phyloP scores from a whole-genome alignment of 2,329 filamentous ascomycete species.

The Lecanicillium sp. region DNA sequence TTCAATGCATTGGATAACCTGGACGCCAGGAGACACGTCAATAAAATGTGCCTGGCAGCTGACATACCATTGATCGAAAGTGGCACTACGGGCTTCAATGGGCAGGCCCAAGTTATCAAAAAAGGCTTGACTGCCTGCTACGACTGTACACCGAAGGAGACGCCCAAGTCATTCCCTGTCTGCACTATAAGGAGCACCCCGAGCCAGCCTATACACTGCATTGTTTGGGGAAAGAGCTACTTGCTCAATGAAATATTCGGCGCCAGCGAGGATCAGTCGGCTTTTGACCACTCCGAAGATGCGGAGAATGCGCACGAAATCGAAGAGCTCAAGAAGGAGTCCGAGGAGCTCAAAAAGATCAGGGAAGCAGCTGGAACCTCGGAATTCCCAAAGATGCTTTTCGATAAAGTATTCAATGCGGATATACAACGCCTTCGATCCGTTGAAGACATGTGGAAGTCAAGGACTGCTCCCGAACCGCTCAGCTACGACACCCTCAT shows the following conservation, averaged over 20 bases:
- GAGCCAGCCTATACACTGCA: slow-evolving; percentile 95
- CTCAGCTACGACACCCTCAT: slow-evolving; percentile 61
- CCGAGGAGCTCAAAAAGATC: slow-evolving; percentile 75
- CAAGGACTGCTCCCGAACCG: slow-evolving; percentile 63
- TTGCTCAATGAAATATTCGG: slow-evolving; percentile 93
- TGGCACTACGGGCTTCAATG: slow-evolving; percentile 95
- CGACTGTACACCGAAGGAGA: slow-evolving; percentile 84
- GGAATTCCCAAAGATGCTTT: slow-evolving; percentile 71
- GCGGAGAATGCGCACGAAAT: slow-evolving; percentile 82
- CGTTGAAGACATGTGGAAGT: slow-evolving; percentile 97
- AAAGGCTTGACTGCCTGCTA: slow-evolving; percentile 92
- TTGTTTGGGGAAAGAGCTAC: slow-evolving; percentile 98
- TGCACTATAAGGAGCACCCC: slow-evolving; percentile 97
- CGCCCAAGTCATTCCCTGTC: slow-evolving; percentile 87
- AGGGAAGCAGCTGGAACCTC: slow-evolving; percentile 71
- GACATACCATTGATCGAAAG: slow-evolving; percentile 90
- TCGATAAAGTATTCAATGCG: slow-evolving; percentile 84
- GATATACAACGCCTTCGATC: slow-evolving; percentile 76
- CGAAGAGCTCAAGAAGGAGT: slow-evolving; percentile 75
- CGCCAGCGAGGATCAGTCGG: slow-evolving; percentile 75
- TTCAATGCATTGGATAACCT: slow-evolving; percentile 98
- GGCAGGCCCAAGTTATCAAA: slow-evolving; percentile 94
- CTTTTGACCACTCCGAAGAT: slow-evolving; percentile 73
- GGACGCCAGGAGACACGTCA: slow-evolving; percentile 88
- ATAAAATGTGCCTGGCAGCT: slow-evolving; percentile 92